phyloP scores from a whole-genome alignment of 768 basidiomycete species.

The Suillus variegatus region DNA sequence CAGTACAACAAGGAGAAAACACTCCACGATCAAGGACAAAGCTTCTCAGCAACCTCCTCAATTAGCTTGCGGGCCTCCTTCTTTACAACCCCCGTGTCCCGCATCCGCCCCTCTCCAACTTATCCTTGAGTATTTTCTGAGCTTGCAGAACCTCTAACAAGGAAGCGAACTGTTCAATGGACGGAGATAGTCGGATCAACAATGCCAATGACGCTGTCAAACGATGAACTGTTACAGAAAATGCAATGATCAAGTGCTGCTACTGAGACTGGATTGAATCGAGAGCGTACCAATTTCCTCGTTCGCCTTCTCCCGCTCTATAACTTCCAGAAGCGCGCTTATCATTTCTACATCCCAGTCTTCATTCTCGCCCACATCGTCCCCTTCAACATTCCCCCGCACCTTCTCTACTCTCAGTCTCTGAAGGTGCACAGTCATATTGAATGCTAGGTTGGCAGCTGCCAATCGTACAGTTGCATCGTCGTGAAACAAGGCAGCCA shows the following conservation, averaged over 20 bases:
- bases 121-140: conserved; percentile 54
- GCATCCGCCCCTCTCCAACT: conserved; percentile 54
- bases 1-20: not conserved
- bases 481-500: conserved; percentile 66
- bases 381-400: conserved; percentile 31
- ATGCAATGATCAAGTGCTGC: conserved; percentile 1
- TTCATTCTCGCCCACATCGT: conserved; percentile 54
- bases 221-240: conserved; percentile 65
- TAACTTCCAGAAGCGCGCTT: conserved; percentile 80
- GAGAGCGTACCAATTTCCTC: conserved; percentile 76
- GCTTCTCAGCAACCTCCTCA: conserved; percentile 56
- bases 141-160: conserved; percentile 76
- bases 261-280: conserved; percentile 6
- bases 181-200: conserved; percentile 74
- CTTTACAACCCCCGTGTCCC: conserved; percentile 56
- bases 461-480: conserved; percentile 74
- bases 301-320: conserved; percentile 66
- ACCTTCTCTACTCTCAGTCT: conserved; percentile 50
- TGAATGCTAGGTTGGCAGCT: conserved; percentile 82
- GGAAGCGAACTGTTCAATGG: conserved; percentile 53
- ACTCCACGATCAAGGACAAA: conserved; percentile 31
- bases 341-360: conserved; percentile 89
- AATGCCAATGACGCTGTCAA: conserved; percentile 78
- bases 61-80: conserved; percentile 67
- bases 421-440: conserved; percentile 69